Evolutionary conservation across 2,329 filamentous ascomycete species (phyloP), one percentile per base, ranked within the genome.

Genomic region (Colletotrichum tanaceti): DNA sequence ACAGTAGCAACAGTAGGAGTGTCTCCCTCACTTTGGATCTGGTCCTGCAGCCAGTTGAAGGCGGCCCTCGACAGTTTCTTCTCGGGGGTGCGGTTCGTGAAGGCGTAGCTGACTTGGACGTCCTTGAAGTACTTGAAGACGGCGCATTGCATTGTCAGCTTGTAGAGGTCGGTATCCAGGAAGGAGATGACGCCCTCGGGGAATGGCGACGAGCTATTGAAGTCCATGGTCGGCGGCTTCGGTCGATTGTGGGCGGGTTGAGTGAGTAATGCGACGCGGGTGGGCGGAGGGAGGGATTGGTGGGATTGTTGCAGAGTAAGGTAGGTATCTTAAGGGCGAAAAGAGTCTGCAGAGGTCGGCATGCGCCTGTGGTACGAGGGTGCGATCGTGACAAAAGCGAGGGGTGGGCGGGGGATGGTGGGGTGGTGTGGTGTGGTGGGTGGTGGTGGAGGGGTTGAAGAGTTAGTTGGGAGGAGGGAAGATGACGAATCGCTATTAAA

Each of bases 81-180:
- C 70, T 97, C 90, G 9, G 93, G 93, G 1, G 96, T 99, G 58
- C 96, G 91, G 78, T 99, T 99, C 59, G 94, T 98, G 82, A 97
- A 98, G 68, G 92, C 89, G 77, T 98, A 99, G 3, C 93, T 94
- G 67, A 98, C 96, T 52, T 90, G 87, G 74, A 89, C 83, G 66
- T 94, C 86, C 41, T 91, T 91, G 79, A 97, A 98, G 83, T 94
- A 97, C 80, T 97, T 97, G 73, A 97, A 87, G 72, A 98, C 91
- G 70, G 94, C 94, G 77, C 93, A 97, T 90, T 99, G 96, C 96
- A 99, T 99, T 22, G 96, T 99, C 80, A 99, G 82, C 81, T 99
- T 99, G 87, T 98, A 99, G 70, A 99, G 77, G 73, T 91, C 89
- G 18, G 92, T 95, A 76, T 96, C 93, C 63, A 96, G 85, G 76